These are phyloP conservation scores for Plantago elongata DNA, from an alignment of 257 asterid genomes.

Conservation along the genomic window DNA sequence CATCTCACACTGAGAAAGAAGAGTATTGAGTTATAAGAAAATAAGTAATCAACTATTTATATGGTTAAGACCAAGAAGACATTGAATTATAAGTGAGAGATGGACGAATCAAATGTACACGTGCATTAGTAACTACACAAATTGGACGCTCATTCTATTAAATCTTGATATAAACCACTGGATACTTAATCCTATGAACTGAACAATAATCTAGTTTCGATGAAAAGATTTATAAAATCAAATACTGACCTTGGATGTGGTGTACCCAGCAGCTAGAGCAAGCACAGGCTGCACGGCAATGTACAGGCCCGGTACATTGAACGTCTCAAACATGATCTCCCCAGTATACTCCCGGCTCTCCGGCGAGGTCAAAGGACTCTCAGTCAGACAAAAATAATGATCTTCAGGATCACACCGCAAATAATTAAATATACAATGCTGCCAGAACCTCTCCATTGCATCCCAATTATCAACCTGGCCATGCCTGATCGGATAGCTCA, in stretches of 20 bases:
- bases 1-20: slow-evolving; percentile 82
- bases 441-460: slow-evolving; percentile 98
- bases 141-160: slow-evolving; percentile 4
- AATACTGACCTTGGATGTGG: slow-evolving; percentile 77
- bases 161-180: neutral
- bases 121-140: neutral
- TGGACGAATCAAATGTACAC: neutral
- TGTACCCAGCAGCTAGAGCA: slow-evolving; percentile 97
- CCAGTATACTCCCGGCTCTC: slow-evolving; percentile 93
- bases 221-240: neutral
- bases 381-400: slow-evolving; percentile 88
- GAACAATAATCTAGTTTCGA: neutral
- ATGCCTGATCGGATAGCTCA: slow-evolving; percentile 75
- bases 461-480: slow-evolving; percentile 97
- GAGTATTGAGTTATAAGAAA: slow-evolving; percentile 27
- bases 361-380: slow-evolving; percentile 92
- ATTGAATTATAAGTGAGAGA: too few relatives aligned
- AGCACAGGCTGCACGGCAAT: slow-evolving; percentile 98
- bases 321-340: slow-evolving; percentile 96
- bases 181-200: neutral
- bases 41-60: slow-evolving; percentile 20
- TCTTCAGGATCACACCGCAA: slow-evolving; percentile 95
- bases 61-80: slow-evolving; percentile 1
- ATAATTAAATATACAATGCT: slow-evolving; percentile 81
- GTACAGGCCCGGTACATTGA: slow-evolving; percentile 86